Conservation (phyloP, 2,329 filamentous ascomycete genomes). For the Fusarium camptoceras region DNA sequence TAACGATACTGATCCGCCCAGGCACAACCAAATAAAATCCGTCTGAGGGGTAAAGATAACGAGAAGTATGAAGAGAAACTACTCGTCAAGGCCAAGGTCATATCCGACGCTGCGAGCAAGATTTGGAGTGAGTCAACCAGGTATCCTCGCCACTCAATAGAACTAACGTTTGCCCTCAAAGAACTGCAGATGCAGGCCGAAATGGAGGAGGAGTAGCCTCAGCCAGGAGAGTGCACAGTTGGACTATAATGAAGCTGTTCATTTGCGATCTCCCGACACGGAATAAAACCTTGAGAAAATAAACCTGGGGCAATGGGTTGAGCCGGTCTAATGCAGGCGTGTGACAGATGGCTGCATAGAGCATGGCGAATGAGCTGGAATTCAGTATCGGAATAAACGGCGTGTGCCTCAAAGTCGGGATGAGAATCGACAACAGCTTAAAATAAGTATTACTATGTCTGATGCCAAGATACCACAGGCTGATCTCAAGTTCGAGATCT, state of each 20-base stretch:
- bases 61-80: conserved; percentile 73
- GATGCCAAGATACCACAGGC: background rate
- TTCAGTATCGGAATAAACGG: conserved; percentile 9
- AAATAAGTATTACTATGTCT: background rate
- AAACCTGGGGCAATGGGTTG: conserved; percentile 27
- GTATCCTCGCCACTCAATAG: background rate
- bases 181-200: conserved; percentile 65
- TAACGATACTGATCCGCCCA: conserved; percentile 44
- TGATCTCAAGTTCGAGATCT: background rate
- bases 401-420: conserved; percentile 4
- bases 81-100: conserved; percentile 73
- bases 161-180: conserved; percentile 41
- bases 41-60: conserved; percentile 65
- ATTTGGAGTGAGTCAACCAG: conserved; percentile 69
- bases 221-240: background rate
- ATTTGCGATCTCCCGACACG: background rate
- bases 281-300: background rate
- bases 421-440: background rate
- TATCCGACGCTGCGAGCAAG: conserved; percentile 75
- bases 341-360: conserved; percentile 21
- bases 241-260: background rate
- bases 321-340: conserved; percentile 11
- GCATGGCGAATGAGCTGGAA: conserved; percentile 7
- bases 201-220: conserved; percentile 56
- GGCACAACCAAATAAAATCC: conserved; percentile 75